phyloP scores from a whole-genome alignment of 75 land plant genomes.

The Selaginella tamariscina region DNA sequence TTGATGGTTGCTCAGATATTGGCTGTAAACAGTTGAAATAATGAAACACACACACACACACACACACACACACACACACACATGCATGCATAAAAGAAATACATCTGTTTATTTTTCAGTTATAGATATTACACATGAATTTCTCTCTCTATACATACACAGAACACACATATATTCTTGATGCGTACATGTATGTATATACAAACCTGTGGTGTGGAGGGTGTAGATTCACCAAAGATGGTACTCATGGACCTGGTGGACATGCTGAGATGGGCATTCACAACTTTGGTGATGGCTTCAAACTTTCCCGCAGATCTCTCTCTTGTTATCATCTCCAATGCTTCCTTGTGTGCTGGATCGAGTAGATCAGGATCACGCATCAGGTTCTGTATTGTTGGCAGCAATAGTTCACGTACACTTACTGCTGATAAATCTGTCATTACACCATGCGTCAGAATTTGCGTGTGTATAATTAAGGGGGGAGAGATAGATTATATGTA shows the following conservation, averaged over 20 bases:
- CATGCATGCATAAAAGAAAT: too few relatives aligned
- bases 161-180: too few relatives aligned
- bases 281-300: conserved; percentile 66
- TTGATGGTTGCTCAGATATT: too few relatives aligned
- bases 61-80: too few relatives aligned
- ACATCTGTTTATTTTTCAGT: too few relatives aligned
- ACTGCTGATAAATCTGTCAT: conserved; percentile 57
- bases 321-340: conserved; percentile 69
- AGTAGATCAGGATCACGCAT: conserved; percentile 67
- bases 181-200: too few relatives aligned
- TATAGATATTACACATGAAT: too few relatives aligned
- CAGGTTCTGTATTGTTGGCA: conserved; percentile 82
- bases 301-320: conserved; percentile 76
- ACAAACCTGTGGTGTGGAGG: too few relatives aligned
- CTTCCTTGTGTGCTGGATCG: conserved; percentile 96
- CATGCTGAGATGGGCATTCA: conserved; percentile 68
- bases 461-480: not conserved
- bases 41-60: too few relatives aligned
- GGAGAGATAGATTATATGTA: too few relatives aligned
- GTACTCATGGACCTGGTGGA: conserved; percentile 63
- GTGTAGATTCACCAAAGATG: conserved; percentile 83
- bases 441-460: not conserved
- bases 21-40: too few relatives aligned
- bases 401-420: conserved; percentile 56
- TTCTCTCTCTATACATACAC: too few relatives aligned